Base-by-base conservation (phyloP, 23 red algal species). In the Agarophyton chilense region DNA sequence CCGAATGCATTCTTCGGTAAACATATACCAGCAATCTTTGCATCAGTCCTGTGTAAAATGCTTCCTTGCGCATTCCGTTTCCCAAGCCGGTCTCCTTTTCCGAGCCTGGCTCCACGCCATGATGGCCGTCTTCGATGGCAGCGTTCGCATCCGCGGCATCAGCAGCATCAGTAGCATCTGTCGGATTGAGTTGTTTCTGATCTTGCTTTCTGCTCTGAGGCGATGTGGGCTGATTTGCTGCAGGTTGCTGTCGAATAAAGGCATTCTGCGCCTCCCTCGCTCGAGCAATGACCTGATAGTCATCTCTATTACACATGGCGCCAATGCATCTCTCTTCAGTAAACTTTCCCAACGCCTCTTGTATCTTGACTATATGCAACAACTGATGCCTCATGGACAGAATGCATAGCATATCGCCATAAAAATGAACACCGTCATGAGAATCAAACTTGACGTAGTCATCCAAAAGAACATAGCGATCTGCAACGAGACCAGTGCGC, bases 1-100 rank as follows among this genome's bases (percentile, higher is more conserved):
- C 67, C 21, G 66, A 42, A 28, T 43, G 38, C 24, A 84, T 62
- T 31, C 85, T 39, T 22, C 83, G 49, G 50, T 79, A 91, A 22
- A 96, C 83, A 81, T 92, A 96, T 39, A 80, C 77, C 12, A 96
- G 58, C 67, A 96, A 67, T 39, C 88, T 78, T 24, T 96, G 94
- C 94, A 96, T 96, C 14, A 96, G 79, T 17, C 94, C 94, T 10
- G 54, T 71, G 51, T 82, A 86, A 68, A 91, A 86, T 2, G 44
- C 81, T 11, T 22, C 10, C 42, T 45, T 41, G 24, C 70, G 62
- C 62, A 77, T 92, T 44, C 94, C 94, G 38, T 65, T 70, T 6
- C 94, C 94, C 34, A 96, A 79, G 64, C 94, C 94, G 10, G 71
- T 96, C 76, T 92, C 90, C 10, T 52, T 58, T n/a, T n/a, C n/a